Evolutionary conservation across 176 grass and related monocot species (phyloP).

Genomic region (Aechmea fasciata): DNA sequence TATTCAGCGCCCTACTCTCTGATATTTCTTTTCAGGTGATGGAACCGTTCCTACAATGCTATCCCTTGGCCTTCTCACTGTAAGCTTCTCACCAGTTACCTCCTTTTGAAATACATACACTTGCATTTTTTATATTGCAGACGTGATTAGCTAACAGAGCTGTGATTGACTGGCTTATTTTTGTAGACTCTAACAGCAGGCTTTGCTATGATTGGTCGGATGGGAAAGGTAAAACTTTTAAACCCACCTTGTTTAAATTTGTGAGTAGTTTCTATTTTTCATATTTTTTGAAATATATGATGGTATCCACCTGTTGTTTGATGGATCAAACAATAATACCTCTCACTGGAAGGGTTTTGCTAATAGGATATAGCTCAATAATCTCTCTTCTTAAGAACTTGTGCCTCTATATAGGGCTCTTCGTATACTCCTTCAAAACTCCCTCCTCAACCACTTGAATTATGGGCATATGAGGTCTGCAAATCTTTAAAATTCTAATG

Average conservation of each 20-base stretch:
- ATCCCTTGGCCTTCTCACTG: conserved; percentile 74
- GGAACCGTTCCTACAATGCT: conserved; percentile 75
- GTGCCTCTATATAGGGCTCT: conserved; percentile 43
- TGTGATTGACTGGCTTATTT: conserved; percentile 6
- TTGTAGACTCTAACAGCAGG: conserved; percentile 65
- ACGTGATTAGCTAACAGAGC: neutral
- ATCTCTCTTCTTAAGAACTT: conserved; percentile 10
- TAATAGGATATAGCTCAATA: conserved; percentile 5
- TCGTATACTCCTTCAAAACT: conserved; percentile 61
- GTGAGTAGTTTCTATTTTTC: neutral
- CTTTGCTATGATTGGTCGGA: conserved; percentile 58
- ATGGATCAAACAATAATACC: neutral
- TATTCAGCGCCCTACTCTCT: neutral
- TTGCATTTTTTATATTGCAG: neutral
- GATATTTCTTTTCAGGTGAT: conserved; percentile 56
- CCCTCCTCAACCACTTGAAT: conserved; percentile 61
- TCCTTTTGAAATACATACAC: conserved; percentile 2
- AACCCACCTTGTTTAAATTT: neutral
- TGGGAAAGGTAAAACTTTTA: conserved; percentile 51
- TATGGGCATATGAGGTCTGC: conserved; percentile 89
- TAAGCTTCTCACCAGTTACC: conserved; percentile 29
- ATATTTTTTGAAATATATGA: neutral
- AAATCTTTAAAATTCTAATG: neutral
- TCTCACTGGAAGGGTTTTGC: neutral
- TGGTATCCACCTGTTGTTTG: neutral